phyloP scores from a whole-genome alignment of 176 grass and related monocot genomes.

The Aegilops sharonensis region DNA sequence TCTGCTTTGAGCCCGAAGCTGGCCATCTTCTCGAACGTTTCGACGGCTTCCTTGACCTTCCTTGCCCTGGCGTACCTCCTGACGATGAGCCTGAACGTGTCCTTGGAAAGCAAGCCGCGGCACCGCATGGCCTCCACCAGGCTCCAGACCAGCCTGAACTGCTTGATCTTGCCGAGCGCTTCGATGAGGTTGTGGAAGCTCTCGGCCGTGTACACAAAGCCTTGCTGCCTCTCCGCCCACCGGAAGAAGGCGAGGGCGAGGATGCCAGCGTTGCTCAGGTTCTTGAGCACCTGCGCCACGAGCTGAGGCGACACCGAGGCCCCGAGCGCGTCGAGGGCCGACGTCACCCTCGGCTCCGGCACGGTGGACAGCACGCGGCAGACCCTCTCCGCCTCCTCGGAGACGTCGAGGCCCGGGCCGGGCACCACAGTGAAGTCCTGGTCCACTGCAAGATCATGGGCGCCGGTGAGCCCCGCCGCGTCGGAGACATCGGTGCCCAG shows the following conservation, averaged over 20 bases:
- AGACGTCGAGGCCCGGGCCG: not conserved
- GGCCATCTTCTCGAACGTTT: constrained; percentile 2
- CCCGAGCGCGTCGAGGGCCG: constrained; percentile 42
- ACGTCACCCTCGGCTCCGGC: constrained; percentile 3
- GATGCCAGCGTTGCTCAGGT: constrained; percentile 56
- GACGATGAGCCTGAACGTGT: constrained; percentile 59
- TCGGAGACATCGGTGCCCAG: not conserved
- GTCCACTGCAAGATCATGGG: not conserved
- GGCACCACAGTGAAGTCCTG: not conserved
- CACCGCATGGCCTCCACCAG: constrained; percentile 4
- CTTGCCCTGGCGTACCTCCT: constrained; percentile 56
- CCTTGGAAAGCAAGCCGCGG: constrained; percentile 28
- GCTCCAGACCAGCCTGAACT: constrained; percentile 20
- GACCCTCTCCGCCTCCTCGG: constrained; percentile 43
- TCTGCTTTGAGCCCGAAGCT: not conserved
- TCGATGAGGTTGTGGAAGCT: constrained; percentile 71
- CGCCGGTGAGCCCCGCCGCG: not conserved
- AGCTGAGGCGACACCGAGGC: constrained; percentile 35
- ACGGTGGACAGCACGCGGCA: constrained; percentile 41
- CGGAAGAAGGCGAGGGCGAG: constrained; percentile 59
- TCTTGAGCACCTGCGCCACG: constrained; percentile 55
- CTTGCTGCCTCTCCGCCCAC: constrained; percentile 69
- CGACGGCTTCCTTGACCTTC: constrained; percentile 15
- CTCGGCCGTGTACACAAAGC: constrained; percentile 49
- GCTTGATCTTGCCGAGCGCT: constrained; percentile 55